Percentiles rank a stretch among this genome's conserved stretches.
Conservation (phyloP, 2,329 filamentous ascomycete species). For the Aspergillus chevalieri region DNA sequence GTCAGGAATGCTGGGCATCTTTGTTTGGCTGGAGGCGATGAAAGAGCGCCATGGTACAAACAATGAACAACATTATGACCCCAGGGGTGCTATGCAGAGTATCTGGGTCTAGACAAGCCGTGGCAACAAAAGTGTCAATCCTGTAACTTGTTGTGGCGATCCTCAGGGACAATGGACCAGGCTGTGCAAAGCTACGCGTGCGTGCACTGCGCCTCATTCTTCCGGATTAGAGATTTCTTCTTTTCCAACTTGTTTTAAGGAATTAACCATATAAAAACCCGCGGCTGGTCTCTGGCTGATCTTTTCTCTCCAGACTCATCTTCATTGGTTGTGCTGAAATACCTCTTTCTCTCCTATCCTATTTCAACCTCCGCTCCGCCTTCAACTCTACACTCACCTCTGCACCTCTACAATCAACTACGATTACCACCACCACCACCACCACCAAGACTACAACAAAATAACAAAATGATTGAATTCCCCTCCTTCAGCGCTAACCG, state of each 20-base stretch:
- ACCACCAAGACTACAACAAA: background rate
- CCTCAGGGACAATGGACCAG: too few relatives aligned
- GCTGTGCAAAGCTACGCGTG: too few relatives aligned
- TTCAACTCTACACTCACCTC: background rate
- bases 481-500: conserved; percentile 16
- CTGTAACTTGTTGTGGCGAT: too few relatives aligned
- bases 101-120: too few relatives aligned
- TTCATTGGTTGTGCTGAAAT: background rate
- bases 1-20: too few relatives aligned
- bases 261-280: background rate
- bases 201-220: too few relatives aligned
- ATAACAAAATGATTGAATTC: conserved; percentile 7
- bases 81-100: too few relatives aligned
- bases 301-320: background rate
- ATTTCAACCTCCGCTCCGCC: background rate
- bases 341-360: background rate
- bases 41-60: too few relatives aligned
- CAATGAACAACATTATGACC: too few relatives aligned
- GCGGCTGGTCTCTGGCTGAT: background rate
- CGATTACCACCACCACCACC: background rate
- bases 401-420: background rate
- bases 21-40: too few relatives aligned
- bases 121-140: too few relatives aligned
- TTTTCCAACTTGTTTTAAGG: background rate
- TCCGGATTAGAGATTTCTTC: too few relatives aligned